These are phyloP conservation scores for Talaromyces sp. DNA, from an alignment of 2,329 filamentous ascomycete species.

Conservation along the genomic window DNA sequence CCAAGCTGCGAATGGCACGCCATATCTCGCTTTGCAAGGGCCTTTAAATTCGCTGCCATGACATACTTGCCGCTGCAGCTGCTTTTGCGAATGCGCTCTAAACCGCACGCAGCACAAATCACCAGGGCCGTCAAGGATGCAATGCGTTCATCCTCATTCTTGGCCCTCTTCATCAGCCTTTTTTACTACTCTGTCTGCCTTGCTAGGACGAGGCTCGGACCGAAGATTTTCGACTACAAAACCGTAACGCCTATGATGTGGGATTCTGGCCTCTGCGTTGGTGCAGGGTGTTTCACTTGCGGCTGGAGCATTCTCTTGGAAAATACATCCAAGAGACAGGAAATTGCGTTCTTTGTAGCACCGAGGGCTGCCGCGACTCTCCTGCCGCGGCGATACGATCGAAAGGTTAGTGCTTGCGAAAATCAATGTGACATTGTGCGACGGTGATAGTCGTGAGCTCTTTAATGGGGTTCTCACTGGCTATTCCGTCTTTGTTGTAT, in stretches of 20 bases:
- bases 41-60: slow-evolving; percentile 68
- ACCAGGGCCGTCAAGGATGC: slow-evolving; percentile 55
- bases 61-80: slow-evolving; percentile 74
- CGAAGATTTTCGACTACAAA: slow-evolving; percentile 57
- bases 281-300: slow-evolving; percentile 66
- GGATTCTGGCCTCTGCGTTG: slow-evolving; percentile 61
- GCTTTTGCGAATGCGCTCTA: slow-evolving; percentile 51
- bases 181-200: slow-evolving; percentile 87
- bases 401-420: slow-evolving; percentile 30
- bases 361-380: slow-evolving; percentile 71
- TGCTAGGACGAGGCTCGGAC: slow-evolving; percentile 67
- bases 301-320: slow-evolving; percentile 80
- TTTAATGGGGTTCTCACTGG: neutral
- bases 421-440: neutral
- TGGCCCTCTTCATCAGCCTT: slow-evolving; percentile 69
- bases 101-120: slow-evolving; percentile 42
- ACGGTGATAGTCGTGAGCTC: neutral
- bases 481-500: neutral
- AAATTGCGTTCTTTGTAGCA: slow-evolving; percentile 75
- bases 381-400: slow-evolving; percentile 64
- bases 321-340: slow-evolving; percentile 58
- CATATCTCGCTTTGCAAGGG: slow-evolving; percentile 59
- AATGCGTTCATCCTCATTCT: slow-evolving; percentile 67
- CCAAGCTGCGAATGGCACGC: slow-evolving; percentile 69
- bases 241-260: slow-evolving; percentile 50